A percentile compares a stretch with the other conserved stretches of the same genome.
Evolutionary conservation across 495 filamentous ascomycete genomes (phyloP).

Genomic region (Xylaria nigripes): DNA sequence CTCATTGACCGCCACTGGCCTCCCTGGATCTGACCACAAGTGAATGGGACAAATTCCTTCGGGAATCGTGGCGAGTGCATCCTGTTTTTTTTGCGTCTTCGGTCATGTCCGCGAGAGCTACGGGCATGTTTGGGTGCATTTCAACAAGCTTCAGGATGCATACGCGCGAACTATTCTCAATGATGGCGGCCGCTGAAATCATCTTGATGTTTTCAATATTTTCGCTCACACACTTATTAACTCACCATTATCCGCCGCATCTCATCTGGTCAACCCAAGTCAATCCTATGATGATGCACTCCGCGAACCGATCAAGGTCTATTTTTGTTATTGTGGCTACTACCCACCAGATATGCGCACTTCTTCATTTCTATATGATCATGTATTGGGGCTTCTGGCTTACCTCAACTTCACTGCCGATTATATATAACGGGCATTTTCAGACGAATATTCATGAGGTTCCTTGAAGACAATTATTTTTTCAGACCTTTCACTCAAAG

Average conservation of each 20-base stretch:
- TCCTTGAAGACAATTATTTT: too few relatives aligned
- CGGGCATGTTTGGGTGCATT: slow-evolving; percentile 31
- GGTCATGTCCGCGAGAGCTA: slow-evolving; percentile 60
- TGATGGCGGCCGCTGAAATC: slow-evolving; percentile 18
- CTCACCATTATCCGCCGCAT: background rate
- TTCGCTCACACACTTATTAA: background rate
- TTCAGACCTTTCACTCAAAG: too few relatives aligned
- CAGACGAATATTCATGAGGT: too few relatives aligned
- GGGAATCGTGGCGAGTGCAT: slow-evolving; percentile 58
- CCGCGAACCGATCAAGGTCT: slow-evolving; percentile 5
- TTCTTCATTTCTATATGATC: too few relatives aligned
- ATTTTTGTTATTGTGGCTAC: too few relatives aligned
- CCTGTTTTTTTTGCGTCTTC: slow-evolving; percentile 66
- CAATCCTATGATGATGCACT: slow-evolving; percentile 3
- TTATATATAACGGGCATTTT: too few relatives aligned
- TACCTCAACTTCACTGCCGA: too few relatives aligned
- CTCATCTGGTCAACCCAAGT: slow-evolving; percentile 8
- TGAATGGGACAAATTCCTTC: slow-evolving; percentile 60
- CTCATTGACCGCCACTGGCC: slow-evolving; percentile 58
- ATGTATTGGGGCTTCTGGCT: too few relatives aligned
- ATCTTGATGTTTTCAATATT: slow-evolving; percentile 5
- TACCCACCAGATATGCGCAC: too few relatives aligned
- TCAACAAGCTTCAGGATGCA: slow-evolving; percentile 18
- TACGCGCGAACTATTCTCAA: slow-evolving; percentile 15
- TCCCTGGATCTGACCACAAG: slow-evolving; percentile 53